Base-by-base conservation (phyloP, 129 eudicot species). In the Pittosporum tobira region DNA sequence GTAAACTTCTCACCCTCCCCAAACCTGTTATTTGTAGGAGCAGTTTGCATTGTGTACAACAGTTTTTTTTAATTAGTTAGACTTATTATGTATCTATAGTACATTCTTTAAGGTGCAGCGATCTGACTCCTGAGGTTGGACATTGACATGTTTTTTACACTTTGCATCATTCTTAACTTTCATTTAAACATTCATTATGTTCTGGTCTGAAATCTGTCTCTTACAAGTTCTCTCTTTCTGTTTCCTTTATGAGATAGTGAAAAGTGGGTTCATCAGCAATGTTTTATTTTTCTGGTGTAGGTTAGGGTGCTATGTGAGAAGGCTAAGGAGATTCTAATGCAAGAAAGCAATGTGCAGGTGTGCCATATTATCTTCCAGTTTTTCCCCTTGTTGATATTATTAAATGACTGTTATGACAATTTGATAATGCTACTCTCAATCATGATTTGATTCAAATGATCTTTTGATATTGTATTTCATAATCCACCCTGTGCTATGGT, bases 261-360 rank as follows among this genome's bases (percentile, higher is more conserved):
- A n/a, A 31, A 24, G n/a, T 63, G 26, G 44, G 51, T 38, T 64
- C 38, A n/a, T 36, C 22, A 44, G 28, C 10, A 16, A 3, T 23
- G 13, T n/a, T 14, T 28, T 8, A 44, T 44, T 51, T 34, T 59
- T 53, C 45, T 2, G 19, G 29, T 63, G 60, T 61, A 85, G 96
- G 94, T 88, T 47, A 81, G 80, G 71, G 70, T 62, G 55, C 65
- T 88, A 57, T 84, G 94, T 63, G 89, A 83, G 71, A 88, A 88
- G 79, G 96, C 96, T 21, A 88, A 88, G 73, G 96, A 88, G 79
- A 78, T 88, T 23, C 71, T 88, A 49, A 84, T 88, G 88, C 77
- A 65, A 47, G 96, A 88, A 69, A 88, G 96, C 85, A 88, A 88
- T 52, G 96, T 88, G 62, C 96, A 88, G 94, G 97, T 89, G 55